These are phyloP conservation scores for Pyrrhoderma lamaoense DNA, from an alignment of 1,284 basidiomycete genomes.

Conservation along the genomic window DNA sequence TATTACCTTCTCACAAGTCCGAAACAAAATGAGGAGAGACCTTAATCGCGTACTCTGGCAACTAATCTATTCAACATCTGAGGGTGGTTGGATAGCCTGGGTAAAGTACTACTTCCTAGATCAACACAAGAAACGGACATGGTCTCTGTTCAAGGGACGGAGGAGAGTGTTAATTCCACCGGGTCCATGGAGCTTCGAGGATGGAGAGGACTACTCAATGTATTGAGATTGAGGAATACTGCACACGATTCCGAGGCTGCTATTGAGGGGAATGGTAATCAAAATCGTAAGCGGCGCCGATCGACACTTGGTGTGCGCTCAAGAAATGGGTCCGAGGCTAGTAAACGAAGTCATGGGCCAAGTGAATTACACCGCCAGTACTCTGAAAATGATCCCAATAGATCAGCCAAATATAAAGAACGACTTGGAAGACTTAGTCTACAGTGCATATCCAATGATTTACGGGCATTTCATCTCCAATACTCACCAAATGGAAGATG, in stretches of 20 bases:
- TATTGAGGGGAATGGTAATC: neutral
- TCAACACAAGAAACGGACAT: conserved; percentile 4
- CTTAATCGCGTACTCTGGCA: conserved; percentile 1
- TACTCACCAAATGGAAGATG: conserved; percentile 12
- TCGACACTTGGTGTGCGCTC: too few relatives aligned
- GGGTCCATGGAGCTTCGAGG: neutral
- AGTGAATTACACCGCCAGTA: neutral
- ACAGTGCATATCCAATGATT: neutral
- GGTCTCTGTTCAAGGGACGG: neutral
- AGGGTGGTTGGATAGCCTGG: conserved; percentile 7
- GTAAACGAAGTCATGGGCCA: neutral
- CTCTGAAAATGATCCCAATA: neutral
- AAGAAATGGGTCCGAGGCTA: too few relatives aligned
- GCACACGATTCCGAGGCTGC: conserved; percentile 5
- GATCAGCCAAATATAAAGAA: neutral
- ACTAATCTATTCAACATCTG: neutral
- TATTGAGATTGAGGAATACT: neutral
- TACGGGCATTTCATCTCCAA: conserved; percentile 7
- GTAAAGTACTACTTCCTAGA: conserved; percentile 8
- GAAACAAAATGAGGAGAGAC: conserved; percentile 2
- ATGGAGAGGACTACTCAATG: neutral
- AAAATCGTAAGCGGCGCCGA: too few relatives aligned
- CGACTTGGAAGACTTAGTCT: neutral
- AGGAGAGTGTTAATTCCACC: too few relatives aligned
- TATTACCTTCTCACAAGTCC: conserved; percentile 7